Evolutionary conservation across 495 filamentous ascomycete species (phyloP), one percentile per base, ranked within the genome.

Genomic region (Neurospora sp.): DNA sequence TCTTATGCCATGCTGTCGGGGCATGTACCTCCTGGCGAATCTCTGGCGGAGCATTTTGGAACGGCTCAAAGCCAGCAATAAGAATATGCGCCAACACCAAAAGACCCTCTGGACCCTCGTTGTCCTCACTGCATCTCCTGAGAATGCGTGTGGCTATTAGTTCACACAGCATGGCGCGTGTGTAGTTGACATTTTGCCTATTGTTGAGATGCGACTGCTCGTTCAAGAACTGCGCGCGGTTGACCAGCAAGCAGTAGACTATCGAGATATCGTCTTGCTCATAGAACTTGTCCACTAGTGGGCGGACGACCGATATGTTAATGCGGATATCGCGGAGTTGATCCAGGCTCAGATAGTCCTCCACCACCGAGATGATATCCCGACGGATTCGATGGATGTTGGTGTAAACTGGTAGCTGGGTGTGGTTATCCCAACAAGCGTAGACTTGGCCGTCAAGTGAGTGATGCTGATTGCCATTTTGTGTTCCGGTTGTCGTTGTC

Each of bases 21-120:
- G 84, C 81, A 46, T 78, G 80, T 37, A 85, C 86, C 71, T 89
- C 81, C 37, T 80, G 77, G 61, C 85, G 77, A 41, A 91, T 81
- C 70, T 90, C 86, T 12, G 80, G 75, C 4, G 91, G 91, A 3
- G 89, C 90, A 70, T 89, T 89, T 74, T 91, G 89, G 72, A 93
- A 92, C 7, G 91, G 91, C 73, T 91, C 88, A 75, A 93, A 93
- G 18, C 89, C 89, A 35, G 90, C 88, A 69, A 93, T 88, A 41
- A 93, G 82, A n/a, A 92, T 89, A 61, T 92, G 89, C 3, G 90
- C 86, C 20, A 93, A 82, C 10, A 90, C 82, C n/a, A 92, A 83
- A 27, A 93, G 82, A 7, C 88, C 80, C 22, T 85, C 76, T 2
- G 85, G 85, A 16, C 88, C 90, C 37, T 88, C 83, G 73, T 89